Conservation (phyloP, 192 early-diverging fungal species). For the Coemansia sp. region DNA sequence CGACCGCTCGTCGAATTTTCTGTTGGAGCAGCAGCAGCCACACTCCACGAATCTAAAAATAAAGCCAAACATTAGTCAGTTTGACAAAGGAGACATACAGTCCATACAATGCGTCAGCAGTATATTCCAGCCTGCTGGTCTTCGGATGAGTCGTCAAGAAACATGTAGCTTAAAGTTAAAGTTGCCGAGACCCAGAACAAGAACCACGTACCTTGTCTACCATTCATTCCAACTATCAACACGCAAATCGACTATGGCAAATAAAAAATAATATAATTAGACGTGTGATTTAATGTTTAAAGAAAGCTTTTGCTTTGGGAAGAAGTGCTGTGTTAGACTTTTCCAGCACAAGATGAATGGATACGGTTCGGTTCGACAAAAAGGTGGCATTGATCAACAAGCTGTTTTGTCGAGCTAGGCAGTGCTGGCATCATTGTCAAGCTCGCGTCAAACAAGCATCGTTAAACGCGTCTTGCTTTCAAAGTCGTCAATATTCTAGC, state of each 20-base stretch:
- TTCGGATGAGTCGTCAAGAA: neutral
- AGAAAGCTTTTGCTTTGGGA: conserved; percentile 2
- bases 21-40: conserved; percentile 21
- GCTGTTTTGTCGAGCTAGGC: too few relatives aligned
- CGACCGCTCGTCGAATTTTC: conserved; percentile 17
- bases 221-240: conserved; percentile 30
- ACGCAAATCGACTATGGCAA: neutral
- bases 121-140: neutral
- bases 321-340: neutral
- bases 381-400: too few relatives aligned
- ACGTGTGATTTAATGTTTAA: too few relatives aligned
- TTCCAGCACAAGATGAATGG: neutral
- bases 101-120: neutral
- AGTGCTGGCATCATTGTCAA: neutral
- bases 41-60: conserved; percentile 42
- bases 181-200: neutral
- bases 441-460: neutral
- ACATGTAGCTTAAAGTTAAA: neutral
- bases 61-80: neutral
- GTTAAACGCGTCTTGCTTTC: neutral
- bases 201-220: conserved; percentile 38
- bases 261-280: neutral
- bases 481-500: neutral
- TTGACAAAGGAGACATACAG: neutral
- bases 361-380: neutral